Base-by-base conservation (phyloP, 371 early-diverging fungal species). In the Globomyces sp. region DNA sequence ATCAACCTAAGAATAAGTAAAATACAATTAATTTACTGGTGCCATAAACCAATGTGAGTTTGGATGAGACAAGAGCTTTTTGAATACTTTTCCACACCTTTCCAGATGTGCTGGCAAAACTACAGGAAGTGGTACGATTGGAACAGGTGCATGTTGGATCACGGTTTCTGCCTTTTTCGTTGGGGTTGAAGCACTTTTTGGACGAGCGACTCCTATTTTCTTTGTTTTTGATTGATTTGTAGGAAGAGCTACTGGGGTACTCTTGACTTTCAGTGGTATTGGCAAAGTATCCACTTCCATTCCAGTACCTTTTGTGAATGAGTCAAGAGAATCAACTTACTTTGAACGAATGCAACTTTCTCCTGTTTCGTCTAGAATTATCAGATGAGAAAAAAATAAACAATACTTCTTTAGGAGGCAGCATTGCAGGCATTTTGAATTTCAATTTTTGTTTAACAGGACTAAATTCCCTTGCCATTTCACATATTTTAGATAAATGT, bases 41-140 rank as follows among this genome's bases (percentile, higher is more conserved):
- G 49, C 58, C 37, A 63, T 50, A 67, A 95, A 95, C 57, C 91
- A 92, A 63, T 51, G 45, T 4, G 69, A 68, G 34, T 41, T 53
- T n/a, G 60, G 59, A 8, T 67, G 65, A 4, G 5, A 42, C 1
- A 44, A 45, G 4, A 76, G 13, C 49, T 51, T 50, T 60, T 70
- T 69, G 53, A 72, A 64, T 24, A 70, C 50, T 34, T 59, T 59
- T 42, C 57, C 49, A 49, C 45, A 13, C n/a, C 53, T 4, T 8
- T 53, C 53, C 13, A 24, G 24, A 24, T 24, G 24, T 24, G 24
- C 24, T 24, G 24, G 24, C 24, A 24, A 24, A 24, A 24, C 24
- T 24, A 24, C 24, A 24, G 24, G 24, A 24, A 63, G 41, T 11
- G 4, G 44, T 24, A 44, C 44, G 4, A 43, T 44, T 1, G 44